Conservation (phyloP, 2,329 filamentous ascomycete species). For the Trichoderma arundinaceum region DNA sequence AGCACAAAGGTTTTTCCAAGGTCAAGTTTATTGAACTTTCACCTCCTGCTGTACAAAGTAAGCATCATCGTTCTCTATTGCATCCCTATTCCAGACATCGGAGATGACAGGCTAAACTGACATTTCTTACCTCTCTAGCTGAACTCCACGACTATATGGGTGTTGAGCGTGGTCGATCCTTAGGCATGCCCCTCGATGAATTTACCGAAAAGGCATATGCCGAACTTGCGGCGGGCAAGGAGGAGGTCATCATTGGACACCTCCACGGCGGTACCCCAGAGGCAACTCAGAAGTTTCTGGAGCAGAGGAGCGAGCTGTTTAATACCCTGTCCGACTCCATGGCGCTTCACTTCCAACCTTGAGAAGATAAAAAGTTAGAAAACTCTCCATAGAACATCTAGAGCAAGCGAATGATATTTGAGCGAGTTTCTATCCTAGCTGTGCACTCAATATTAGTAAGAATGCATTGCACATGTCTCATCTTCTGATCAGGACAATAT, state of each 20-base stretch:
- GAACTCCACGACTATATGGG: slow-evolving; percentile 28
- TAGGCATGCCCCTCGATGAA: slow-evolving; percentile 28
- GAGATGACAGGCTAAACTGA: neutral
- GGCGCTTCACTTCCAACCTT: slow-evolving; percentile 6
- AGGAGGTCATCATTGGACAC: slow-evolving; percentile 16
- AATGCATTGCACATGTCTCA: neutral
- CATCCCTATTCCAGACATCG: neutral
- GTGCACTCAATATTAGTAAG: neutral
- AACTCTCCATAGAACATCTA: too few relatives aligned
- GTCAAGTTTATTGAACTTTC: slow-evolving; percentile 35
- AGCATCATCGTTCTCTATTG: neutral
- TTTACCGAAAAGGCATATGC: slow-evolving; percentile 24
- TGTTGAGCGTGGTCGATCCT: slow-evolving; percentile 11
- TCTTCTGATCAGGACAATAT: neutral
- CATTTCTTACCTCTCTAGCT: neutral
- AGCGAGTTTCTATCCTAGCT: neutral
- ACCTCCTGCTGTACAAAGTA: slow-evolving; percentile 36
- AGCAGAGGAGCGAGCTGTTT: slow-evolving; percentile 5
- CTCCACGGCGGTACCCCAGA: neutral
- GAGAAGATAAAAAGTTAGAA: neutral
- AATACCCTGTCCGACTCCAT: slow-evolving; percentile 3
- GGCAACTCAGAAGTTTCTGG: neutral
- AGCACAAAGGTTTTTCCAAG: slow-evolving; percentile 32
- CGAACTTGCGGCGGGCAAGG: slow-evolving; percentile 20
- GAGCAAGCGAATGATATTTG: neutral